Percentiles rank a stretch among this genome's conserved stretches.
phyloP scores from a whole-genome alignment of 345 rosid species.

The Lenwebbia sp. region DNA sequence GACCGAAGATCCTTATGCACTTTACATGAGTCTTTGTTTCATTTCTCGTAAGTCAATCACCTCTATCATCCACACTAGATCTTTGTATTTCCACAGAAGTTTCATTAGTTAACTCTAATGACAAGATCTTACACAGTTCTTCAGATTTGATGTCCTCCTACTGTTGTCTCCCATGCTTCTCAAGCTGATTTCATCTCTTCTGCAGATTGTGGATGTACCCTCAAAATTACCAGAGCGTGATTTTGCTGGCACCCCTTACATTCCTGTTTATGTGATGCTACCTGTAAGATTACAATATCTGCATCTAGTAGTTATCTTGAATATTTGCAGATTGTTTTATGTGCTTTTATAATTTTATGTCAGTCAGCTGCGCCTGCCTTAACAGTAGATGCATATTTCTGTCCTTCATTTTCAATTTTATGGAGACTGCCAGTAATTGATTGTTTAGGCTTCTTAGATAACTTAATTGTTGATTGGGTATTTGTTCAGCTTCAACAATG shows the following conservation, averaged over 20 bases:
- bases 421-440: not conserved
- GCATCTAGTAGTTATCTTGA: not conserved
- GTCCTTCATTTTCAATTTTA: not conserved
- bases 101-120: not conserved
- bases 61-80: not conserved
- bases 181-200: not conserved
- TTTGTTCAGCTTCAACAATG: not conserved
- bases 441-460: not conserved
- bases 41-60: not conserved
- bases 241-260: constrained; percentile 67
- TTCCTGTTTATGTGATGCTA: constrained; percentile 92
- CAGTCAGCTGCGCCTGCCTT: not conserved
- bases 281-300: constrained; percentile 45
- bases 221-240: constrained; percentile 61
- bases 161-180: not conserved
- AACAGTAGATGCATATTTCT: not conserved
- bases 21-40: not conserved
- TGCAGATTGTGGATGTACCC: constrained; percentile 45
- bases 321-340: not conserved
- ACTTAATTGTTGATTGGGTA: not conserved
- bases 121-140: not conserved
- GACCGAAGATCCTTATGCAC: not conserved
- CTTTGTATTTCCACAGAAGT: not conserved
- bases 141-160: not conserved
- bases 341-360: not conserved